Conservation (phyloP, 108 stramenopile species). For the Skeletonema potamos region DNA sequence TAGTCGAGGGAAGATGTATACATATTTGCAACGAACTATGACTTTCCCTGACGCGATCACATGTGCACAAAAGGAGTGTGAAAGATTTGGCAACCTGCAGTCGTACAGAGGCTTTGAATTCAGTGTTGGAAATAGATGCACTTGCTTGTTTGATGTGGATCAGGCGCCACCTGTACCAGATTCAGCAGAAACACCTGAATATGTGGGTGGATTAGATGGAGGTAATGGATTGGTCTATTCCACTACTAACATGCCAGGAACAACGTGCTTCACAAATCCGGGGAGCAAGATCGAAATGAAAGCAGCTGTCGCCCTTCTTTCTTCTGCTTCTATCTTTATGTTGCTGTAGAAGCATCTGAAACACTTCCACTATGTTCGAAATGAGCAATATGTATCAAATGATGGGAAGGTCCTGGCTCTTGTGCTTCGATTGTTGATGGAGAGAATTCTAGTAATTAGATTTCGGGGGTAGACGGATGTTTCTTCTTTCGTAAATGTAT, state of each 20-base stretch:
- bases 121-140: constrained; percentile 36
- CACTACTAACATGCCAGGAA: constrained; percentile 29
- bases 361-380: background rate
- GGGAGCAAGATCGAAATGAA: constrained; percentile 3
- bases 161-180: constrained; percentile 17
- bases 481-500: background rate
- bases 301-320: background rate
- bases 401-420: background rate
- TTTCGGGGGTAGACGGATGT: no score
- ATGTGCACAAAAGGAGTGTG: constrained; percentile 30
- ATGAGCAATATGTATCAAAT: background rate
- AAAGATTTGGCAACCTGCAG: constrained; percentile 13
- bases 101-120: constrained; percentile 41
- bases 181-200: constrained; percentile 12
- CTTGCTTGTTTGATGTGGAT: constrained; percentile 39
- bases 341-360: background rate
- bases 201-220: constrained; percentile 21
- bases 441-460: background rate
- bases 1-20: constrained; percentile 25
- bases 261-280: constrained; percentile 7
- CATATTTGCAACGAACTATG: constrained; percentile 32
- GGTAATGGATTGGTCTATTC: constrained; percentile 15
- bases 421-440: background rate
- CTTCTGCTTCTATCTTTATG: background rate
- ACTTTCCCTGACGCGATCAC: constrained; percentile 30